Percentiles rank a stretch among this genome's conserved stretches.
These are phyloP conservation scores for Trichoderma sp. DNA, from an alignment of 2,329 filamentous ascomycete species.

Conservation along the genomic window DNA sequence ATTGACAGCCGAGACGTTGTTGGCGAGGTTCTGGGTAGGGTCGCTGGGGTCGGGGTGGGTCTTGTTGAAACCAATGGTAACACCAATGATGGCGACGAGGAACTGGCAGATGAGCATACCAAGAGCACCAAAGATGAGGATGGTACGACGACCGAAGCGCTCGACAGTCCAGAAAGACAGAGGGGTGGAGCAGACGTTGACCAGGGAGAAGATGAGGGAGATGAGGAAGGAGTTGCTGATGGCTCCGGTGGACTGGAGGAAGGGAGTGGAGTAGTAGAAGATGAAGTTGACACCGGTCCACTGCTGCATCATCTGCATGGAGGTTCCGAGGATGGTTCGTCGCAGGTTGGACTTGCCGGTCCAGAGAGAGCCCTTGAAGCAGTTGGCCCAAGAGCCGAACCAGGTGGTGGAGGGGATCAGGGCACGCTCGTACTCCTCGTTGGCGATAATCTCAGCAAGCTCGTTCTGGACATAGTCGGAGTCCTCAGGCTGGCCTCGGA, in stretches of 20 bases:
- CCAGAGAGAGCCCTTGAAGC: conserved; percentile 65
- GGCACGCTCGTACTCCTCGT: conserved; percentile 80
- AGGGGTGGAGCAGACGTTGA: conserved; percentile 85
- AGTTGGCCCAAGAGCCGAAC: conserved; percentile 68
- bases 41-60: conserved; percentile 50
- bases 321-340: conserved; percentile 70
- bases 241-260: conserved; percentile 77
- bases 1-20: conserved; percentile 60
- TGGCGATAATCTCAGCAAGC: conserved; percentile 83
- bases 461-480: conserved; percentile 78
- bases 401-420: conserved; percentile 66
- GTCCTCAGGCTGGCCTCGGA: conserved; percentile 72
- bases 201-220: conserved; percentile 80
- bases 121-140: conserved; percentile 75
- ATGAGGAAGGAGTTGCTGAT: conserved; percentile 80
- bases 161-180: conserved; percentile 87
- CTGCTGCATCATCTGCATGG: conserved; percentile 80
- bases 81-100: conserved; percentile 76
- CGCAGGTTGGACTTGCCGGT: conserved; percentile 68
- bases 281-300: conserved; percentile 91
- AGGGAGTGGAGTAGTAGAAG: conserved; percentile 83
- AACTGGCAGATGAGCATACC: conserved; percentile 89
- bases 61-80: conserved; percentile 58
- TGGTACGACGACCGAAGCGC: conserved; percentile 74
- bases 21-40: conserved; percentile 42